Conservation (phyloP, 2,329 filamentous ascomycete species). For the Alternaria triticina region DNA sequence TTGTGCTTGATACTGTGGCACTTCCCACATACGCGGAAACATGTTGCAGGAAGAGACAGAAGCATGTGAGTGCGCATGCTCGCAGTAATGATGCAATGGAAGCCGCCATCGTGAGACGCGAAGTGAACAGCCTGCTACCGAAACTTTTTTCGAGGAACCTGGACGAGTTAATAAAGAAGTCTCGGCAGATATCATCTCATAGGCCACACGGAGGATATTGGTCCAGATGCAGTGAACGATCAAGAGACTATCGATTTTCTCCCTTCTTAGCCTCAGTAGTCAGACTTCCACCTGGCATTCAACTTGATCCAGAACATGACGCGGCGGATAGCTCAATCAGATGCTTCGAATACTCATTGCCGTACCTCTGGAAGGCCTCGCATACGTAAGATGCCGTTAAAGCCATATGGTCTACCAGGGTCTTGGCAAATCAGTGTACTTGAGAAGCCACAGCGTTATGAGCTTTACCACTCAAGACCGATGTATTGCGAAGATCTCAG, state of each 20-base stretch:
- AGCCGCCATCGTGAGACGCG: conserved; percentile 31
- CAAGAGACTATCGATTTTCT: conserved; percentile 42
- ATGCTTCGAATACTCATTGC: conserved; percentile 16
- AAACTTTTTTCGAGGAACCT: conserved; percentile 27
- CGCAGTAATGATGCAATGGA: conserved; percentile 32
- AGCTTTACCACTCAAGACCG: conserved; percentile 32
- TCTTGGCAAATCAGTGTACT: conserved; percentile 30
- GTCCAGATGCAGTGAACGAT: conserved; percentile 35
- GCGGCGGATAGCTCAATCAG: conserved; percentile 17
- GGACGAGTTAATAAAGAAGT: conserved; percentile 40
- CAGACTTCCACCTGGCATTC: conserved; percentile 1
- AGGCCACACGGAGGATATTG: conserved; percentile 26
- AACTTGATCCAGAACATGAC: conserved; percentile 23
- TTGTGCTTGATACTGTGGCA: conserved; percentile 51
- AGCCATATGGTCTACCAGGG: conserved; percentile 21
- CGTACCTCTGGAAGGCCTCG: conserved; percentile 18
- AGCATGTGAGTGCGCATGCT: conserved; percentile 30
- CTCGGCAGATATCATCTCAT: conserved; percentile 40
- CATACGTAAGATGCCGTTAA: conserved; percentile 20
- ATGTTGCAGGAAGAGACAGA: conserved; percentile 24
- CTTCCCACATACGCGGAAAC: conserved; percentile 30
- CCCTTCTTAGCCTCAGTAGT: conserved; percentile 19
- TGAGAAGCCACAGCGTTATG: conserved; percentile 8
- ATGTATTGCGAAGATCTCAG: conserved; percentile 17
- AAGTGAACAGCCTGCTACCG: conserved; percentile 25